These are phyloP conservation scores for Candida broadrunensis DNA, from an alignment of 805 yeast genomes.

Conservation along the genomic window DNA sequence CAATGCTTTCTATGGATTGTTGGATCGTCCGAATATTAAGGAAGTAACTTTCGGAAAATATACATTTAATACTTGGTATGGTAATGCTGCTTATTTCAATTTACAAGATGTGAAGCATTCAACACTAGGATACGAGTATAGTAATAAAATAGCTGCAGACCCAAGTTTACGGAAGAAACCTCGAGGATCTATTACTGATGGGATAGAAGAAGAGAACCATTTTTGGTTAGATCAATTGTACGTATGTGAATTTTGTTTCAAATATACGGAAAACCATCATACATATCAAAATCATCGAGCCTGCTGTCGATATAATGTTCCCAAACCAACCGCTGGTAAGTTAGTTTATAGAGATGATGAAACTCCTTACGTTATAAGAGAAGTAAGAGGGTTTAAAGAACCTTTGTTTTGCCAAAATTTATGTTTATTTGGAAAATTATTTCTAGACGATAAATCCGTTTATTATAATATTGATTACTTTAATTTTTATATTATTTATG, in stretches of 20 bases:
- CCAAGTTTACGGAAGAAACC: slow-evolving; percentile 11
- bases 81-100: slow-evolving; percentile 72
- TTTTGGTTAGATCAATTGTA: slow-evolving; percentile 61
- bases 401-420: slow-evolving; percentile 76
- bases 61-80: slow-evolving; percentile 82
- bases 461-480: slow-evolving; percentile 76
- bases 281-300: slow-evolving; percentile 50
- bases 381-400: slow-evolving; percentile 64
- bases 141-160: slow-evolving; percentile 14
- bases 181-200: background rate
- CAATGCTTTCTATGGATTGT: slow-evolving; percentile 56
- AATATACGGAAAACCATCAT: slow-evolving; percentile 54
- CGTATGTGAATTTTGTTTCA: slow-evolving; percentile 83
- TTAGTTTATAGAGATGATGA: slow-evolving; percentile 61
- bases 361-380: slow-evolving; percentile 49
- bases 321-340: slow-evolving; percentile 55
- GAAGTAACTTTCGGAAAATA: slow-evolving; percentile 66
- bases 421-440: slow-evolving; percentile 81
- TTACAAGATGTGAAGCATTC: slow-evolving; percentile 29
- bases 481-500: slow-evolving; percentile 75
- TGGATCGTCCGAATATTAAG: slow-evolving; percentile 60
- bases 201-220: slow-evolving; percentile 8
- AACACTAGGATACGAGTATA: slow-evolving; percentile 42
- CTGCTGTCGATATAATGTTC: slow-evolving; percentile 34
- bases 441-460: slow-evolving; percentile 85